These are phyloP conservation scores for Fusarium acutatum DNA, from an alignment of 2,329 filamentous ascomycete species.

Conservation along the genomic window DNA sequence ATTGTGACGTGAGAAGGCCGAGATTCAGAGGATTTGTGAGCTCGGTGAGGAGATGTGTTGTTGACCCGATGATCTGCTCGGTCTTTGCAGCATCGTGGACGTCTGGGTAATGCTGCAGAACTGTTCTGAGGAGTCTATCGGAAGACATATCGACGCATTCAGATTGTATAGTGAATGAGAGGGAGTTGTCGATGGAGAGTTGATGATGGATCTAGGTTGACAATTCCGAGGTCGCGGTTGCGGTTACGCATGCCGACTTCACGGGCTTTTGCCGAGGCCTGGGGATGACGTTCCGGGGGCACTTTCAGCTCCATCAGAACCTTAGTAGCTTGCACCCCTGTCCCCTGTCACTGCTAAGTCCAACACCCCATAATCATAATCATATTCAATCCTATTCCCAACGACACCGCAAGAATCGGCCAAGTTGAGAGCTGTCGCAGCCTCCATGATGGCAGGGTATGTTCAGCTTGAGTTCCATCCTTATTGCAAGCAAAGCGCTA, in stretches of 20 bases:
- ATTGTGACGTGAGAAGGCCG: conserved; percentile 75
- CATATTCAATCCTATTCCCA: conserved; percentile 5
- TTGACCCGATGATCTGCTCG: conserved; percentile 70
- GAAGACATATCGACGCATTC: conserved; percentile 62
- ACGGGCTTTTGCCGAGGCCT: conserved; percentile 44
- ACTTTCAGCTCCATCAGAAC: conserved; percentile 8
- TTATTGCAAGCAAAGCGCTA: not conserved
- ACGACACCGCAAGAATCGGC: conserved; percentile 6
- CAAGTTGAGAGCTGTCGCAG: not conserved
- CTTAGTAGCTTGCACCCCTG: not conserved
- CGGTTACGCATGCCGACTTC: conserved; percentile 27
- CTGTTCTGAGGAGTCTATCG: conserved; percentile 72
- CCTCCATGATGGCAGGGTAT: conserved; percentile 39
- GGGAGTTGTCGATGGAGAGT: conserved; percentile 3
- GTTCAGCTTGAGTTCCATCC: not conserved
- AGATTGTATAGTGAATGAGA: not conserved
- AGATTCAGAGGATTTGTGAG: conserved; percentile 81
- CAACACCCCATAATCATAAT: conserved; percentile 22
- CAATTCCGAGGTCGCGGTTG: conserved; percentile 25
- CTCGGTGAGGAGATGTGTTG: conserved; percentile 71
- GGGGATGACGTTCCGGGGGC: conserved; percentile 37
- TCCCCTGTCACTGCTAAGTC: conserved; percentile 30
- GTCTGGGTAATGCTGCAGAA: conserved; percentile 68
- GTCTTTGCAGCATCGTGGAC: conserved; percentile 60
- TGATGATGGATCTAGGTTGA: conserved; percentile 1